These are phyloP conservation scores for Plenodomus lindquistii DNA, from an alignment of 2,329 filamentous ascomycete genomes.

Conservation along the genomic window DNA sequence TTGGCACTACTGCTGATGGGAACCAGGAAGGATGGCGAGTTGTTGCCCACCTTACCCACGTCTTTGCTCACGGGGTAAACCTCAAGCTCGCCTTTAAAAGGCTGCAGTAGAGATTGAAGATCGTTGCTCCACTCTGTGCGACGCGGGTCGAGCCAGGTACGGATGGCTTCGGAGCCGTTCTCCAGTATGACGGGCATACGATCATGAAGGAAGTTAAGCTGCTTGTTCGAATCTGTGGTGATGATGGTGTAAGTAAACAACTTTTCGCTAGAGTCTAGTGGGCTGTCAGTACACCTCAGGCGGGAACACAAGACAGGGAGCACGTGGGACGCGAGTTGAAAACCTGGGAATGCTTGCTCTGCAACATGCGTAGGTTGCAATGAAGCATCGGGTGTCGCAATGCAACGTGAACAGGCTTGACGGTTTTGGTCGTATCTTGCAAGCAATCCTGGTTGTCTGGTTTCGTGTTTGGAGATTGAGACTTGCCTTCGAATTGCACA, in stretches of 20 bases:
- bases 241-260: constrained; percentile 91
- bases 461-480: not conserved
- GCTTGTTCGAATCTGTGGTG: constrained; percentile 82
- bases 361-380: constrained; percentile 7
- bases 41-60: constrained; percentile 92
- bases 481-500: constrained; percentile 73
- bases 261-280: constrained; percentile 64
- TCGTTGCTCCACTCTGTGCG: constrained; percentile 75
- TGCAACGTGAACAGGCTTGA: constrained; percentile 4
- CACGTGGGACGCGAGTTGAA: constrained; percentile 19
- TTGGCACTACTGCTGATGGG: constrained; percentile 85
- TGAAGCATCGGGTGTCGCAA: not conserved
- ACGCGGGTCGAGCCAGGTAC: constrained; percentile 76
- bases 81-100: constrained; percentile 77
- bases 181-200: constrained; percentile 95
- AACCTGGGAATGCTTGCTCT: constrained; percentile 20
- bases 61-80: constrained; percentile 85
- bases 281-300: constrained; percentile 26
- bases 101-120: constrained; percentile 77
- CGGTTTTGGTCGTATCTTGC: not conserved
- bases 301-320: constrained; percentile 17
- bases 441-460: not conserved
- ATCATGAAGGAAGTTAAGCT: constrained; percentile 85
- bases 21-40: constrained; percentile 80
- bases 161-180: constrained; percentile 70